Base-by-base conservation (phyloP, 371 early-diverging fungal species). In the Lichtheimia hyalospora region DNA sequence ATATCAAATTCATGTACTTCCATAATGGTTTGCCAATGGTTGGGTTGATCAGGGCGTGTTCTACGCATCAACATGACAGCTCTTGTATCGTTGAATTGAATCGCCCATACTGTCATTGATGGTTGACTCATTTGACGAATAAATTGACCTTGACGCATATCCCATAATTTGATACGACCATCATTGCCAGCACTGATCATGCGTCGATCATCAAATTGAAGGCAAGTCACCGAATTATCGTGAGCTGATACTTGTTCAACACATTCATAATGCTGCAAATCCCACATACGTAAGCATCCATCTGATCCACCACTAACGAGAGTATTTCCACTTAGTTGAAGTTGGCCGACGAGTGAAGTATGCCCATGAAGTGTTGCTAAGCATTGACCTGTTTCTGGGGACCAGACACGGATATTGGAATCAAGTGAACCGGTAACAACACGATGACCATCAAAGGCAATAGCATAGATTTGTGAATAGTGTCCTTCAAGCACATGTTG, bases 301-400 rank as follows among this genome's bases (percentile, higher is more conserved):
- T 98, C 98, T 5, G 94, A 92, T 3, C 93, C 89, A 15, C 92
- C 94, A 50, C 87, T 94, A 39, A 93, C 90, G 20, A 93, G 71
- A 8, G 87, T 89, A n/a, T 82, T 66, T 8, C 87, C 85, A 0
- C 87, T 85, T 24, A 92, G 74, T 56, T 93, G 91, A 3, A 95
- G 62, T 54, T 96, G 92, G 0, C 97, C 94, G 3, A 93, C 94
- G 3, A 94, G 82, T 0, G 91, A 89, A 1, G 92, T 88, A 68
- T 94, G 95, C 0, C 97, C 97, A 27, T 86, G 89, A 52, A 82
- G 43, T 0, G 77, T 78, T 2, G 82, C 82, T 8, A 86, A 44
- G 55, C 85, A 83, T 39, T 80, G 77, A 0, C 89, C 89, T 8
- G 84, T 78, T 50, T 73, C 69, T 6, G 81, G 77, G n/a, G 82